Evolutionary conservation across 345 rosid genomes (phyloP), one percentile per base, ranked within the genome.

Genomic region (Atalantia buxifolia): DNA sequence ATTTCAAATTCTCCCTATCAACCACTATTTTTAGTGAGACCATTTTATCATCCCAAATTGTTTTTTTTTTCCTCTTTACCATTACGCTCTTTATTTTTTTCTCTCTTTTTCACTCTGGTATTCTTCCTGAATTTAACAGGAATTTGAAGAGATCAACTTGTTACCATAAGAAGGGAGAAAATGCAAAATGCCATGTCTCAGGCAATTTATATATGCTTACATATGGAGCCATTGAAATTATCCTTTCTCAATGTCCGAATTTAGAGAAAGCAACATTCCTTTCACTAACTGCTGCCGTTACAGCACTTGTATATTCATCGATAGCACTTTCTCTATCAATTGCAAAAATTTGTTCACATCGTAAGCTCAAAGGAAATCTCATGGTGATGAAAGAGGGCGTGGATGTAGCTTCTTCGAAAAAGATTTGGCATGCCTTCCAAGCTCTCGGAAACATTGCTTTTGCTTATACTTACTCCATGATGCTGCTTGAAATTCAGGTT

Each of bases 381-480:
- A 56, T 33, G 53, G 35, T 72, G 12, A 24, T 50, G 18, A 61
- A 57, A 22, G 9, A 1, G 1, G 33, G 66, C 42, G 24, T 5
- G 1, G 13, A 33, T 25, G 16, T 61, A 22, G 9, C 67, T 2
- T 24, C 68, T 24, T 74, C 77, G 3, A 24, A 33, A 33, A 85
- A 80, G 76, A 66, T 84, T 38, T 90, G 93, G 92, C 80, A 87
- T 56, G 76, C 61, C 69, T 80, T 90, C 9, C 88, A 82, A 83
- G 90, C 92, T 77, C 78, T 88, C 30, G 92, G 89, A 63, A 35
- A 90, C 61, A 82, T 88, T 24, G 90, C 92, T 56, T 83, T 88
- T 56, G 84, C 92, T 66, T 90, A 83, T 42, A 74, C 83, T 70
- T 90, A 78, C 78, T 79, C 87, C 50, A 71, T 57, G 48, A 50